Evolutionary conservation across 805 yeast genomes (phyloP).

Genomic region (Lachancea sp.): DNA sequence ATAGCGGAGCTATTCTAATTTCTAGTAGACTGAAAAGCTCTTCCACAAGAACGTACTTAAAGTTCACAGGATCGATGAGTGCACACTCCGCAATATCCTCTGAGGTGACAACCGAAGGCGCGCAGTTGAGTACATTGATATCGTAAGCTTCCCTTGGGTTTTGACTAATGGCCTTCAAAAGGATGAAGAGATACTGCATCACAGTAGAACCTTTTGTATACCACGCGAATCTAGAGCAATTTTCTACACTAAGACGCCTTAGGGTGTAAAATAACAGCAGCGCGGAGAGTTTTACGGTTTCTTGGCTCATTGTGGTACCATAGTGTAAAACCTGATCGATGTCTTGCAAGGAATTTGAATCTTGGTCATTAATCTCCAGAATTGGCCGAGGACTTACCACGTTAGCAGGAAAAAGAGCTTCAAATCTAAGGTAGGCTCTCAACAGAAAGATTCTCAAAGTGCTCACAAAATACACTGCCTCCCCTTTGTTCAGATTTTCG

Average conservation of each 20-base stretch:
- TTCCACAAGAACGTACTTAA: slow-evolving; percentile 22
- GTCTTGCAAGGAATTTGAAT: no score
- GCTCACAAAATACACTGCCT: slow-evolving; percentile 19
- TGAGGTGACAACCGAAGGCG: slow-evolving; percentile 12
- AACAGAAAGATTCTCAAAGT: slow-evolving; percentile 23
- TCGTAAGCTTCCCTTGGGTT: slow-evolving; percentile 15
- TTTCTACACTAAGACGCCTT: slow-evolving; percentile 20
- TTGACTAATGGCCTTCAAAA: slow-evolving; percentile 23
- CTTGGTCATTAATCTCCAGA: background rate
- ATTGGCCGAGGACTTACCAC: background rate
- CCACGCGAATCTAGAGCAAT: slow-evolving; percentile 20
- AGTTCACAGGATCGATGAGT: slow-evolving; percentile 10
- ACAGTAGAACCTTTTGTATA: slow-evolving; percentile 29
- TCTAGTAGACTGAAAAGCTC: slow-evolving; percentile 22
- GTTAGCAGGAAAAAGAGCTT: slow-evolving; percentile 12
- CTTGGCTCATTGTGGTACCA: slow-evolving; percentile 12
- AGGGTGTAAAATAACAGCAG: slow-evolving; percentile 20
- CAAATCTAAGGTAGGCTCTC: slow-evolving; percentile 22
- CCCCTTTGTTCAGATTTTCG: slow-evolving; percentile 2
- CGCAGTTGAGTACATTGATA: slow-evolving; percentile 3
- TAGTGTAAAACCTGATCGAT: background rate
- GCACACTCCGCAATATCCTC: slow-evolving; percentile 18
- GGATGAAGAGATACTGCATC: slow-evolving; percentile 28
- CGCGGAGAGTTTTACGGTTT: slow-evolving; percentile 20
- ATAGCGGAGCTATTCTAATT: slow-evolving; percentile 20